phyloP scores from a whole-genome alignment of 257 asterid genomes.

The Haberlea rhodopensis region DNA sequence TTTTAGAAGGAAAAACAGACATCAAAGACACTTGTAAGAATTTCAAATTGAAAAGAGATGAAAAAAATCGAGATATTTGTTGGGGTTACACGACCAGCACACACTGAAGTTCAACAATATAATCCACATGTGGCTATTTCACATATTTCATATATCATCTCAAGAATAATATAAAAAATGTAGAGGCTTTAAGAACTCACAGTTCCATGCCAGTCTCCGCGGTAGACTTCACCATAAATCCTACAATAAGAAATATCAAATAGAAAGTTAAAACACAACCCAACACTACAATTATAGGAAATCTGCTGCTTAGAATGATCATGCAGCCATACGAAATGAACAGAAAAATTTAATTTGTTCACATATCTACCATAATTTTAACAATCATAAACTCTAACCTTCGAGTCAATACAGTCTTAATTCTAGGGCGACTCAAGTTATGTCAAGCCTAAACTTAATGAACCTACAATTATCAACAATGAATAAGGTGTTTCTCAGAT shows the following conservation, averaged over 20 bases:
- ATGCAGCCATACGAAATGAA: no score
- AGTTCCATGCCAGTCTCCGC: constrained; percentile 99
- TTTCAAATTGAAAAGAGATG: constrained; percentile 1
- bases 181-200: constrained; percentile 53
- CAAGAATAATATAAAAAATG: constrained; percentile 7
- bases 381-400: no score
- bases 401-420: no score
- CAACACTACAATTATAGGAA: no score
- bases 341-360: no score
- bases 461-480: no score
- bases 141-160: neutral
- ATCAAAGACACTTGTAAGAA: constrained; percentile 10
- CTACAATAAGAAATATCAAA: constrained; percentile 42
- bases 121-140: neutral
- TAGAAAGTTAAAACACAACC: constrained; percentile 2
- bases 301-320: no score
- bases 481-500: no score
- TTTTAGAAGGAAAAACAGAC: neutral
- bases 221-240: constrained; percentile 96
- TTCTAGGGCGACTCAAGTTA: no score
- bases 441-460: no score
- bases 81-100: neutral
- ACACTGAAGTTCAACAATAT: neutral
- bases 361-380: no score
- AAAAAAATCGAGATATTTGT: constrained; percentile 16